phyloP scores from a whole-genome alignment of 352 stramenopile species.

The Phytophthora capsici region DNA sequence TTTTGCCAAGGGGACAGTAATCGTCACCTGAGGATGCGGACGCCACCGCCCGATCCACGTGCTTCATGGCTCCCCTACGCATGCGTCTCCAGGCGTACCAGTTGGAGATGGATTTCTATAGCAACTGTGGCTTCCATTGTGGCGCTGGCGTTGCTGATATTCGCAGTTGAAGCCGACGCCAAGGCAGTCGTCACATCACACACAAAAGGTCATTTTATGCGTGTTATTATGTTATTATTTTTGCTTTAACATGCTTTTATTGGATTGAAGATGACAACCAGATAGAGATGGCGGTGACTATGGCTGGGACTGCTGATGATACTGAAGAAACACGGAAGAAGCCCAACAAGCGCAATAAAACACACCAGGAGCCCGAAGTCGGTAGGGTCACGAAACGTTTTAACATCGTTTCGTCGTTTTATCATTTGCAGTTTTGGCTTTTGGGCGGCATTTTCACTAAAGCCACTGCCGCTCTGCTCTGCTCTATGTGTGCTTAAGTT shows the following conservation, averaged over 20 bases:
- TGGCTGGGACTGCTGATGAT: conserved; percentile 4
- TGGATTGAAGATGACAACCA: conserved; percentile 13
- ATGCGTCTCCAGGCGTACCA: not conserved
- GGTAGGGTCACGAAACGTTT: conserved; percentile 33
- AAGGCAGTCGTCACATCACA: conserved; percentile 31
- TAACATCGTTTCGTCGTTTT: conserved; percentile 6
- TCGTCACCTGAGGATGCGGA: conserved; percentile 18
- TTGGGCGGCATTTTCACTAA: conserved; percentile 17
- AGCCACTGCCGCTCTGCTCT: conserved; percentile 11
- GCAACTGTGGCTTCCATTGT: not conserved
- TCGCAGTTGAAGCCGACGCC: conserved; percentile 1
- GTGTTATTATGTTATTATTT: conserved; percentile 14
- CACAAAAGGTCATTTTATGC: conserved; percentile 15
- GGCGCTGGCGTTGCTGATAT: conserved; percentile 17
- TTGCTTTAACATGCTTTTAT: conserved; percentile 6
- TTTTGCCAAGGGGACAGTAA: conserved; percentile 9
- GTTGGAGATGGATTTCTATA: not conserved
- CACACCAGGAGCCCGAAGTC: conserved; percentile 39
- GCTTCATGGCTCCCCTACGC: not conserved
- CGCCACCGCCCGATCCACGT: conserved; percentile 6
- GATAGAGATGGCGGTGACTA: conserved; percentile 29
- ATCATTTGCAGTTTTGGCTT: conserved; percentile 9
- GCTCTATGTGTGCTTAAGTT: conserved; percentile 23
- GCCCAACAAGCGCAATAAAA: conserved; percentile 35
- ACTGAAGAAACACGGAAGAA: conserved; percentile 17